Conservation (phyloP, 768 basidiomycete species). For the Megacollybia marginata region DNA sequence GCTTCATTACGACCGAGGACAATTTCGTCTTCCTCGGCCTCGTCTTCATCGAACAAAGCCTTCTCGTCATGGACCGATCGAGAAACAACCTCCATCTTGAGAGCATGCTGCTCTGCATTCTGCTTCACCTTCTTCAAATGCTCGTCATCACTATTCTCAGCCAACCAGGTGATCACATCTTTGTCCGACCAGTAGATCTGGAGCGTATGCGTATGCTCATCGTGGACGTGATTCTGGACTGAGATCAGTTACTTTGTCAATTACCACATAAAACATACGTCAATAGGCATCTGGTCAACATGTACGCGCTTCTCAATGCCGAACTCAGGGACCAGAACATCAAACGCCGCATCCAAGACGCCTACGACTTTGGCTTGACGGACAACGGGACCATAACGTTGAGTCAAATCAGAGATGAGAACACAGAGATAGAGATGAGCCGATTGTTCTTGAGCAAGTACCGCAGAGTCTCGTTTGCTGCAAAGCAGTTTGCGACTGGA, state of each 20-base stretch:
- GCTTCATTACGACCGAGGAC: constrained; percentile 57
- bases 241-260: background rate
- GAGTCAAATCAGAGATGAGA: constrained; percentile 88
- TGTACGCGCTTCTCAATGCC: constrained; percentile 99
- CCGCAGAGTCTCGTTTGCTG: constrained; percentile 87
- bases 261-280: constrained; percentile 44
- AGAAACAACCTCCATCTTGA: constrained; percentile 87
- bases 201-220: constrained; percentile 88
- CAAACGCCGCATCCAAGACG: constrained; percentile 96
- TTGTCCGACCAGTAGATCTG: constrained; percentile 95
- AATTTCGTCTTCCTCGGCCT: constrained; percentile 76
- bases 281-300: constrained; percentile 98
- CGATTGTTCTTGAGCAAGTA: constrained; percentile 93
- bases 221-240: constrained; percentile 84
- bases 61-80: constrained; percentile 82
- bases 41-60: constrained; percentile 85
- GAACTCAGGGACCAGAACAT: constrained; percentile 93
- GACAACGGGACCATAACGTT: constrained; percentile 91
- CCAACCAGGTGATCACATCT: constrained; percentile 92
- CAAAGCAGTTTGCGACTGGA: constrained; percentile 2
- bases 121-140: constrained; percentile 92
- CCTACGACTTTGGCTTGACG: constrained; percentile 93
- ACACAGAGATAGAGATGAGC: constrained; percentile 93
- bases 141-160: constrained; percentile 93
- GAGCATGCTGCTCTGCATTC: constrained; percentile 83